Base-by-base conservation (phyloP, 192 early-diverging fungal genomes). In the Kappamyces sp. region DNA sequence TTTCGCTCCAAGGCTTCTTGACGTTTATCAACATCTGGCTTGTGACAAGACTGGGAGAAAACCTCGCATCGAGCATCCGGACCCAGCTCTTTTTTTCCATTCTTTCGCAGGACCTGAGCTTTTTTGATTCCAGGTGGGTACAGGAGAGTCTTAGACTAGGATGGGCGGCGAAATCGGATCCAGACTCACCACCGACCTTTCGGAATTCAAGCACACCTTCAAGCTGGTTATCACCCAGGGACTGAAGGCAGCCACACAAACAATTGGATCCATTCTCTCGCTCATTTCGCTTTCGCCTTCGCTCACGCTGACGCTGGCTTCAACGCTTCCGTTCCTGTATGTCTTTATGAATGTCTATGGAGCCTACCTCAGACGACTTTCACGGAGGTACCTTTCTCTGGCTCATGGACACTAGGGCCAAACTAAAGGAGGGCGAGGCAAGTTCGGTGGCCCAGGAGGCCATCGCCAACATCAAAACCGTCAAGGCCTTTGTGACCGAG, bases 161-260 rank as follows among this genome's bases (percentile, higher is more conserved):
- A 39, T 64, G 51, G 64, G 66, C 33, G 71, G 71, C 4, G 61
- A 73, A 35, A 35, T 73, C 30, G 57, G 47, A 4, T 54, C 60
- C 2, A 9, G 71, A 6, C 33, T 73, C 40, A 68, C 65, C 0
- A 64, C 66, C 31, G 71, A 73, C 38, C 40, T 72, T 4, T 33
- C 68, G 12, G 70, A 72, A 42, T 72, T 72, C 41, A 72, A 72
- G 49, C 60, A 64, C 50, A 70, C 69, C 14, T 70, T 70, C 41
- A 70, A 70, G 34, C 60, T 63, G 2, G 59, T 66, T 5, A 47
- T 70, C 29, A 70, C 69, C 9, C 69, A 70, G 46, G 70, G 70
- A n/a, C 49, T 72, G 49, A 72, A 72, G 57, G 65, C 64, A 45
- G 7, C 50, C 11, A 58, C 70, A 0, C 70, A 72, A 57, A 67